Evolutionary conservation across 495 filamentous ascomycete genomes (phyloP).

Genomic region (Pyrenula aspistea): DNA sequence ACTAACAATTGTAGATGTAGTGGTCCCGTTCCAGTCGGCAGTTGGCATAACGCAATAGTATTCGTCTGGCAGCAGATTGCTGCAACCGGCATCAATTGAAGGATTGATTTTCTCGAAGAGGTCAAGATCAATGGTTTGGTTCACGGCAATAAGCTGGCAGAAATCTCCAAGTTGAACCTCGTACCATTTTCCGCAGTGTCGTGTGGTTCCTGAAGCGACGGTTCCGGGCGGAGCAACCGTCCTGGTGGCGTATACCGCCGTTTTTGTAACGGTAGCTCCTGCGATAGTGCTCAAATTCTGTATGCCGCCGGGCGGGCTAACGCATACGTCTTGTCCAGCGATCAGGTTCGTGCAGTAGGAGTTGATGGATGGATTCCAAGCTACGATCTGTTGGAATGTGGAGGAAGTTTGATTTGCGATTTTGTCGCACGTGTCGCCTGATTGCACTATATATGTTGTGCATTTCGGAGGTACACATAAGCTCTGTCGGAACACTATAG

Average conservation of each 20-base stretch:
- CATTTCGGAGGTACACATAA: conserved; percentile 1
- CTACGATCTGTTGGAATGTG: conserved; percentile 4
- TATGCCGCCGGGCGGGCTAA: conserved; percentile 1
- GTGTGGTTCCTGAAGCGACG: conserved; percentile 7
- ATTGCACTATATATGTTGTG: conserved; percentile 4
- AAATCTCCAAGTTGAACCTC: conserved; percentile 8
- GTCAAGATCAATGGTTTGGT: conserved; percentile 1
- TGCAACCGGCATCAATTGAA: conserved; percentile 7
- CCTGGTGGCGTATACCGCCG: conserved; percentile 7
- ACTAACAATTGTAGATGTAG: conserved; percentile 3
- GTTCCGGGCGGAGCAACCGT: conserved; percentile 5
- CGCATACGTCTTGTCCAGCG: conserved; percentile 4
- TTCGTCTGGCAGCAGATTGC: conserved; percentile 7
- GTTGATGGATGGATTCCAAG: conserved; percentile 6
- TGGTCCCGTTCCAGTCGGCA: conserved; percentile 9
- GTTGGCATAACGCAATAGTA: conserved; percentile 11
- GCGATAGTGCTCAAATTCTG: conserved; percentile 5
- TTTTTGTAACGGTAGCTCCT: conserved; percentile 3
- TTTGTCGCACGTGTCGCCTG: conserved; percentile 1
- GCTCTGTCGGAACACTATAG: not conserved
- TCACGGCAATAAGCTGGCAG: conserved; percentile 7
- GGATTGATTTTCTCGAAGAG: conserved; percentile 11
- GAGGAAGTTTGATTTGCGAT: not conserved
- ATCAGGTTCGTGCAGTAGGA: conserved; percentile 8
- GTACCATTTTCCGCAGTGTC: conserved; percentile 9